Base-by-base conservation (phyloP, 139 green algal genomes). In the Chlamydomonas sp. region DNA sequence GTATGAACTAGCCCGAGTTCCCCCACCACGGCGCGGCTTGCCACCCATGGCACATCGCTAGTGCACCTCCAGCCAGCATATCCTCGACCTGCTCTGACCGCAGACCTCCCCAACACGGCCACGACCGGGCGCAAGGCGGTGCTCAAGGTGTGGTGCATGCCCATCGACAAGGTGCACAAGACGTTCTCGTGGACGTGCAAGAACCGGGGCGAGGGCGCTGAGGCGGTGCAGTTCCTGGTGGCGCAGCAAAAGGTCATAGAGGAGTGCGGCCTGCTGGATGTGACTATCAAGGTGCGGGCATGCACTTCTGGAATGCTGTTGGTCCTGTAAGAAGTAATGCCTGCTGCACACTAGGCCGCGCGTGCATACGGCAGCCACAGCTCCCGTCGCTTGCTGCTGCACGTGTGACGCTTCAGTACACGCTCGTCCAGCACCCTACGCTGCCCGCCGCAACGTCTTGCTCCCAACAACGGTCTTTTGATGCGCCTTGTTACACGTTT, bases 141-240 rank as follows among this genome's bases (percentile, higher is more conserved):
- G 7, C 16, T 93, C 61, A 93, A 93, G 84, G 90, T 93, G 59
- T 93, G 86, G 83, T 93, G 90, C 79, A 89, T 93, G 86, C 90
- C 90, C 4, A 77, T 90, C 63, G 87, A 93, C 78, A 93, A 93
- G 86, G 90, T 91, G 63, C 84, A 87, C 84, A 71, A 63, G 31
- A 87, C 78, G 14, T 88, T 91, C 64, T 63, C 64, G 2, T 89
- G 89, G 84, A 61, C 57, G 18, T 91, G 89, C 78, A 20, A 59
- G 57, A 86, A 91, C 75, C 73, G 63, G 84, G 75, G 12, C 57
- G 75, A 77, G 77, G 78, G 73, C 68, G 66, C 67, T 17, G 83
- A 76, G 61, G 83, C 77, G 15, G 86, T 84, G 69, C 83, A 89
- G 77, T 91, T 91, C 83, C 69, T 91, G 63, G 2, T 89, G 7